Evolutionary conservation across 495 filamentous ascomycete species (phyloP).

Genomic region (Polyplosphaeria fusca): DNA sequence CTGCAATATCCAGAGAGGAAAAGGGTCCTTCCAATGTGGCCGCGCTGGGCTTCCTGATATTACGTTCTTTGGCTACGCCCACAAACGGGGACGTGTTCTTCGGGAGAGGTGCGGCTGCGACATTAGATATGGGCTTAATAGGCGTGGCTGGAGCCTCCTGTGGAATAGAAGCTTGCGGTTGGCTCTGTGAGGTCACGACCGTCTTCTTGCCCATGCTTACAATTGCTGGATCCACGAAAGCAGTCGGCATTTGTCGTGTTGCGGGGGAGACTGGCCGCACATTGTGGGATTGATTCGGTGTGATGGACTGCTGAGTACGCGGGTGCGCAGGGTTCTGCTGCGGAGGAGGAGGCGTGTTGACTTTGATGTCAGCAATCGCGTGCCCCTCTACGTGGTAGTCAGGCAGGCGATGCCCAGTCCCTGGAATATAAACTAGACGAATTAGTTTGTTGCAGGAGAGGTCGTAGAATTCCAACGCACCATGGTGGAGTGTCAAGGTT

Average conservation of each 20-base stretch:
- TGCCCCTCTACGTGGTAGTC: background rate
- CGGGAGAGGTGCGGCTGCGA: constrained; percentile 30
- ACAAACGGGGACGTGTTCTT: constrained; percentile 39
- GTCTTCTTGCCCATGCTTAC: constrained; percentile 39
- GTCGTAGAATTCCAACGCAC: constrained; percentile 61
- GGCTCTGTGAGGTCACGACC: constrained; percentile 5
- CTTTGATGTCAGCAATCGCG: background rate
- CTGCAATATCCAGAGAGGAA: constrained; percentile 32
- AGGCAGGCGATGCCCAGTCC: background rate
- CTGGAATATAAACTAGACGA: background rate
- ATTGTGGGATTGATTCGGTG: background rate
- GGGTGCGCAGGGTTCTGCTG: constrained; percentile 25
- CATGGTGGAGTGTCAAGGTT: constrained; percentile 72
- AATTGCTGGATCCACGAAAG: constrained; percentile 44
- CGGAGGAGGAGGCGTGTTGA: constrained; percentile 18
- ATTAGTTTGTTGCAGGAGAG: constrained; percentile 46
- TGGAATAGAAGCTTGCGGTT: constrained; percentile 15
- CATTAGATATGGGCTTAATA: constrained; percentile 32
- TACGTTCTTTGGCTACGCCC: constrained; percentile 24
- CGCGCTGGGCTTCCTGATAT: constrained; percentile 19
- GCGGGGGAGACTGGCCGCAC: background rate
- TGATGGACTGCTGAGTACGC: background rate
- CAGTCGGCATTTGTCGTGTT: constrained; percentile 10
- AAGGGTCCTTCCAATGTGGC: constrained; percentile 37
- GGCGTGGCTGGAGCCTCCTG: constrained; percentile 39